Conservation (phyloP, 1,284 basidiomycete species). For the Heliocybe sulcata region DNA sequence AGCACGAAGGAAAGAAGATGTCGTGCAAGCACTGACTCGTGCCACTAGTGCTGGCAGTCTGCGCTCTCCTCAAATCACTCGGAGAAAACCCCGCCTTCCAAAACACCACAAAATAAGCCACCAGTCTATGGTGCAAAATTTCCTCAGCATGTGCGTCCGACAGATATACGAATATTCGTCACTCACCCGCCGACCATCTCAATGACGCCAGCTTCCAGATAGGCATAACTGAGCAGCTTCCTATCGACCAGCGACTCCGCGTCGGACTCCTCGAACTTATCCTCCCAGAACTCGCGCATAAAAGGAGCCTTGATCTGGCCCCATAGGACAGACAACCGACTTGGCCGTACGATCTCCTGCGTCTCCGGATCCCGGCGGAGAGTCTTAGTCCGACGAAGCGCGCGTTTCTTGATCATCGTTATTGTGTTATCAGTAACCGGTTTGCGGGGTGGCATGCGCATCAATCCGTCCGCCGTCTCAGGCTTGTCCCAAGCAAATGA, state of each 20-base stretch:
- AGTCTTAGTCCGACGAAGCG: conserved; percentile 52
- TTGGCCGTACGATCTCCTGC: conserved; percentile 33
- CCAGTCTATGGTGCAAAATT: conserved; percentile 26
- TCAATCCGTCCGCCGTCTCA: conserved; percentile 55
- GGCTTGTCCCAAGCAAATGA: conserved; percentile 69
- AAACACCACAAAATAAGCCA: conserved; percentile 63
- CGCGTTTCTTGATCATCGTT: conserved; percentile 44
- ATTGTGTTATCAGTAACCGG: conserved; percentile 57
- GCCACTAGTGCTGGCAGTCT: conserved; percentile 30
- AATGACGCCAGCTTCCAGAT: conserved; percentile 59
- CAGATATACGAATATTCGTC: background rate
- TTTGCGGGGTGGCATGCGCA: conserved; percentile 61
- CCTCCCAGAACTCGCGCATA: conserved; percentile 53
- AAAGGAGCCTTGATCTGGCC: conserved; percentile 44
- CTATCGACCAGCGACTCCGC: conserved; percentile 53
- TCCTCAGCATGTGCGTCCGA: background rate
- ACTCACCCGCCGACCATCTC: conserved; percentile 46
- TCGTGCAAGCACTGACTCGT: conserved; percentile 22
- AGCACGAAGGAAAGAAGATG: background rate
- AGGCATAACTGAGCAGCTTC: conserved; percentile 60
- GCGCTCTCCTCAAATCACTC: conserved; percentile 42
- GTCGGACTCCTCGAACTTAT: conserved; percentile 43
- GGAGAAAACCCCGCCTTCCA: conserved; percentile 57
- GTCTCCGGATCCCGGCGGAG: conserved; percentile 49
- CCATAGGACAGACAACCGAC: conserved; percentile 28